Evolutionary conservation across 495 filamentous ascomycete species (phyloP), one percentile per base, ranked within the genome.

Genomic region (Podospora bellae-mahoneyi): DNA sequence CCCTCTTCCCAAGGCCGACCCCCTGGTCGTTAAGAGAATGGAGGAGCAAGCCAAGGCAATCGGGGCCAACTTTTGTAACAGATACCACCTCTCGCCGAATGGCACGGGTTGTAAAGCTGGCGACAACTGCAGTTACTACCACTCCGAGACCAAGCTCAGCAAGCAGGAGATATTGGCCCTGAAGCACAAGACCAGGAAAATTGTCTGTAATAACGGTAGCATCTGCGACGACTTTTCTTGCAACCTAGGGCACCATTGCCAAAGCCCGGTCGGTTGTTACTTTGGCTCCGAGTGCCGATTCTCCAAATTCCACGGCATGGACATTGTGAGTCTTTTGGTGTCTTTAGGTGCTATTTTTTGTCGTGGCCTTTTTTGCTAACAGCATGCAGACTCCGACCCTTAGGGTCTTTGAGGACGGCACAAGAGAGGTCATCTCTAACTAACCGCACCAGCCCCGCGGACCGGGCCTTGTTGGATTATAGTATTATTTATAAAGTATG

Each of bases 191-290:
- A 76, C 80, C 2, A 69, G 80, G 0, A 68, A 68, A 19, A 62
- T 74, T 0, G 58, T 66, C 0, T 82, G 80, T 58, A 32, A 34
- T 10, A 53, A 64, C 7, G 68, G 68, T 10, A 61, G 60, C 5
- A 16, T 59, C 0, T 82, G 80, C 66, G 63, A 65, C 1, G 74
- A 78, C 1, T 9, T 66, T 10, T 68, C 64, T 4, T 82, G 80
- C 68, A 68, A 67, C 23, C 71, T 75, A 19, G 79, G 78, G 27
- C 80, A 82, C 39, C 74, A 78, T 55, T 80, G 79, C 64, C n/a
- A 55, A 5, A 74, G 67, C 32, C 62, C 65, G 4, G 66, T 69
- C 1, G 56, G 66, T 6, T 77, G 75, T 34, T 71, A 57, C 28
- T 77, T 68, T 55, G 72, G 69, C 7, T 44, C 65, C 19, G 53